Evolutionary conservation across 1,284 basidiomycete species (phyloP).

Genomic region (Marasmius sp.): DNA sequence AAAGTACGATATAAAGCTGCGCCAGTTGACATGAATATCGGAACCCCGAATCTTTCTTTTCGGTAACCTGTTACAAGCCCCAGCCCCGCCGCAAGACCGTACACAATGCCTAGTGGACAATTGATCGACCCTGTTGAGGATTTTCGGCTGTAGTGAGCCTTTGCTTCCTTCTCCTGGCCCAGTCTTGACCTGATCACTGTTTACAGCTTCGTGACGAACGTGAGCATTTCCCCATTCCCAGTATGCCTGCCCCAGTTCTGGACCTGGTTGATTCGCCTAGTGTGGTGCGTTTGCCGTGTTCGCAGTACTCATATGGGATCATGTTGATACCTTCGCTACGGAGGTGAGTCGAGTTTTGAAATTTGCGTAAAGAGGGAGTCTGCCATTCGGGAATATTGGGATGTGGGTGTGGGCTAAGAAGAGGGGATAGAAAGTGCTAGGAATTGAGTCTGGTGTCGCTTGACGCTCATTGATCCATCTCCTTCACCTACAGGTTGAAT

Average conservation of each 20-base stretch:
- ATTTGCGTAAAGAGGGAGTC: no score
- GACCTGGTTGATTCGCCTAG: conserved; percentile 24
- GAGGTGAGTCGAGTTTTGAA: conserved; percentile 15
- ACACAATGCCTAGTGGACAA: background rate
- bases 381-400: no score
- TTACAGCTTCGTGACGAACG: background rate
- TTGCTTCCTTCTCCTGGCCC: background rate
- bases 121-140: background rate
- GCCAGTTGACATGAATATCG: no score
- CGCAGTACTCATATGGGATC: conserved; percentile 35
- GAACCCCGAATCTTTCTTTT: no score
- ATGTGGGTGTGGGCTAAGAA: no score
- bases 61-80: no score
- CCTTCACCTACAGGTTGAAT: conserved; percentile 42
- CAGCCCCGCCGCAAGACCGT: background rate
- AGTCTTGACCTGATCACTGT: background rate
- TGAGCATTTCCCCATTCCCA: no score
- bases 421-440: no score
- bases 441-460: no score
- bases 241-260: no score
- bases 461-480: background rate
- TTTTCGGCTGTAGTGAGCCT: background rate
- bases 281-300: conserved; percentile 40
- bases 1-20: no score
- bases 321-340: conserved; percentile 20